A percentile compares a stretch with the other conserved stretches of the same genome.
Conservation (phyloP, 495 filamentous ascomycete species). For the Penicillium mononematosum region DNA sequence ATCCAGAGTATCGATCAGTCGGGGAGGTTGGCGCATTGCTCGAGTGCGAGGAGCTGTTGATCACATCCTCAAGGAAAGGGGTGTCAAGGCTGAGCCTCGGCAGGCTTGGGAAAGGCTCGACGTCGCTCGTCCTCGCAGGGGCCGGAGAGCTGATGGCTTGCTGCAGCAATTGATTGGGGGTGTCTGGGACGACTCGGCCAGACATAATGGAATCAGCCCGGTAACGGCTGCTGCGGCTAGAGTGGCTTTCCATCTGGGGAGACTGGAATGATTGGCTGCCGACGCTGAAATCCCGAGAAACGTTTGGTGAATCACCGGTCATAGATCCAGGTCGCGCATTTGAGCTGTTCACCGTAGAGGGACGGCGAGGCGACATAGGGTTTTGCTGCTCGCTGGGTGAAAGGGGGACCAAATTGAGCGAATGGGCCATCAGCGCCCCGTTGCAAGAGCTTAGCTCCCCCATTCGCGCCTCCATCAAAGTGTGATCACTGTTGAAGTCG, state of each 20-base stretch:
- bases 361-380: constrained; percentile 39
- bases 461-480: constrained; percentile 50
- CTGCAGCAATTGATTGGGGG: constrained; percentile 33
- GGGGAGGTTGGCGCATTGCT: constrained; percentile 33
- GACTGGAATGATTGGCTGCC: constrained; percentile 38
- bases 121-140: constrained; percentile 15
- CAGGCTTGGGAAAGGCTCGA: constrained; percentile 40
- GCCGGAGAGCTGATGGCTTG: constrained; percentile 27
- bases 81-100: constrained; percentile 45
- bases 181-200: constrained; percentile 21
- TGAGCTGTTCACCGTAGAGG: constrained; percentile 45
- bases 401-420: constrained; percentile 51
- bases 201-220: constrained; percentile 38
- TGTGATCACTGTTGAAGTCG: constrained; percentile 72
- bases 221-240: constrained; percentile 28
- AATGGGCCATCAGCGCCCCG: constrained; percentile 53
- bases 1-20: constrained; percentile 53
- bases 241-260: constrained; percentile 34
- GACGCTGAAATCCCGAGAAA: constrained; percentile 50
- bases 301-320: constrained; percentile 61
- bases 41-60: constrained; percentile 21
- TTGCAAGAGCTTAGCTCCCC: constrained; percentile 58
- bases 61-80: constrained; percentile 43
- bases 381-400: constrained; percentile 44
- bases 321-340: constrained; percentile 59